Percentiles rank a stretch among this genome's conserved stretches.
Conservation (phyloP, 495 filamentous ascomycete genomes). For the Lasiosphaeriaceae sp. region DNA sequence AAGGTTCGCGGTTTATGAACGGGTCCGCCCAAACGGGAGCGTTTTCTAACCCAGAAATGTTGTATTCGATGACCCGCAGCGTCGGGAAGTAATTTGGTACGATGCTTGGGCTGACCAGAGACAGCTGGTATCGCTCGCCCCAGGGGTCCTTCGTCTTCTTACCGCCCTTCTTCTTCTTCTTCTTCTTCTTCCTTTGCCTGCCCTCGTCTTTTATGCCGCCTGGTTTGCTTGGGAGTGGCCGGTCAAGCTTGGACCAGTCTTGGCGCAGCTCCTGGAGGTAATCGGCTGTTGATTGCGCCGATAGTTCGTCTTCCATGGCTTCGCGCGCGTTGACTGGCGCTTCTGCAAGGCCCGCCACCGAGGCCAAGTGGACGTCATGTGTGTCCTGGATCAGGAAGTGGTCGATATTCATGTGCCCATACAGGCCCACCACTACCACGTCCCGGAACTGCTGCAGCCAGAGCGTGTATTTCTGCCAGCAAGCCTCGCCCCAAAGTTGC, state of each 20-base stretch:
- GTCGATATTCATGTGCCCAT: slow-evolving; percentile 98
- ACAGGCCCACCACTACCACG: slow-evolving; percentile 72
- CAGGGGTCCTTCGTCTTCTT: slow-evolving; percentile 54
- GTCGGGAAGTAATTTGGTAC: slow-evolving; percentile 94
- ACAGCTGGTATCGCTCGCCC: slow-evolving; percentile 79
- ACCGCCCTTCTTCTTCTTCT: slow-evolving; percentile 40
- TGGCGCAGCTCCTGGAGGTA: slow-evolving; percentile 79
- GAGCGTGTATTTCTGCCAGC: slow-evolving; percentile 96
- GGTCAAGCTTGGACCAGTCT: slow-evolving; percentile 71
- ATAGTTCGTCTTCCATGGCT: slow-evolving; percentile 52
- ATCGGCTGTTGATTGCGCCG: slow-evolving; percentile 59
- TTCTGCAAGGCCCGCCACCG: slow-evolving; percentile 41
- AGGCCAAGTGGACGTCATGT: slow-evolving; percentile 60
- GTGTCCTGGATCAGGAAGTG: slow-evolving; percentile 94
- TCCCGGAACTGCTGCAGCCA: slow-evolving; percentile 90
- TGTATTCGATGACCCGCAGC: slow-evolving; percentile 85
- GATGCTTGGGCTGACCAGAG: slow-evolving; percentile 76
- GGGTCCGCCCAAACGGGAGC: slow-evolving; percentile 41
- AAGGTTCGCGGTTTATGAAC: background rate
- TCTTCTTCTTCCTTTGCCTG: slow-evolving; percentile 29
- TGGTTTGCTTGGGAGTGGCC: slow-evolving; percentile 40
- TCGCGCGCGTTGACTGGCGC: slow-evolving; percentile 24
- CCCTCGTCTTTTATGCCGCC: slow-evolving; percentile 32
- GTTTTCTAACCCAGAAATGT: slow-evolving; percentile 73
- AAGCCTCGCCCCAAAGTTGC: slow-evolving; percentile 81